Evolutionary conservation across 1,284 basidiomycete species (phyloP).

Genomic region (Laetiporus sulphureus): DNA sequence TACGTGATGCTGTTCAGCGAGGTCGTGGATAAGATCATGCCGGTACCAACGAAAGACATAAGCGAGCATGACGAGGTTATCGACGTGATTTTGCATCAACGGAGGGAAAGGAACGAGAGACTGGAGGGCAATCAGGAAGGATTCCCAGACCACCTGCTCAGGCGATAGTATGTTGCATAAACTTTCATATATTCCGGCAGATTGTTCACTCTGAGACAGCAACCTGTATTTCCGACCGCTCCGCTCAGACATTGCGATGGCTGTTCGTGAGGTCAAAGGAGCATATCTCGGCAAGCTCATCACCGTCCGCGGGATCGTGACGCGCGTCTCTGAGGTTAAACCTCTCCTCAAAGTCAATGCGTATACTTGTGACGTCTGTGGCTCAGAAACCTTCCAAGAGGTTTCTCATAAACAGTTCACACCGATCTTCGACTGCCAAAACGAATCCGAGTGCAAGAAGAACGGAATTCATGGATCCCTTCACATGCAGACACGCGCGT

Average conservation of each 20-base stretch:
- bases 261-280: slow-evolving; percentile 89
- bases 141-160: slow-evolving; percentile 86
- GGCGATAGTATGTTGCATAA: slow-evolving; percentile 81
- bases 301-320: slow-evolving; percentile 96
- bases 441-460: slow-evolving; percentile 74
- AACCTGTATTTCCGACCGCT: slow-evolving; percentile 93
- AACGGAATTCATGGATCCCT: slow-evolving; percentile 89
- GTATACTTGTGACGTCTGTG: slow-evolving; percentile 98
- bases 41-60: slow-evolving; percentile 83
- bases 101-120: slow-evolving; percentile 81
- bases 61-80: slow-evolving; percentile 87
- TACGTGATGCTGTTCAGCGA: slow-evolving; percentile 90
- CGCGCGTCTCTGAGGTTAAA: slow-evolving; percentile 98
- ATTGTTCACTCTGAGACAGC: slow-evolving; percentile 41
- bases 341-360: slow-evolving; percentile 96
- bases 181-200: neutral
- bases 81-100: slow-evolving; percentile 91
- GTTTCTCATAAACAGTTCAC: slow-evolving; percentile 91
- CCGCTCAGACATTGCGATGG: slow-evolving; percentile 65
- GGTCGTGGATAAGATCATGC: slow-evolving; percentile 86
- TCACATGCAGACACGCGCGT: slow-evolving; percentile 97
- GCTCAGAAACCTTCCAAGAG: slow-evolving; percentile 98
- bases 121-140: slow-evolving; percentile 61
- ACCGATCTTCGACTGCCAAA: slow-evolving; percentile 85
- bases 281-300: slow-evolving; percentile 86